Evolutionary conservation across 2,329 filamentous ascomycete genomes (phyloP).

Genomic region (Fusarium metavorans): DNA sequence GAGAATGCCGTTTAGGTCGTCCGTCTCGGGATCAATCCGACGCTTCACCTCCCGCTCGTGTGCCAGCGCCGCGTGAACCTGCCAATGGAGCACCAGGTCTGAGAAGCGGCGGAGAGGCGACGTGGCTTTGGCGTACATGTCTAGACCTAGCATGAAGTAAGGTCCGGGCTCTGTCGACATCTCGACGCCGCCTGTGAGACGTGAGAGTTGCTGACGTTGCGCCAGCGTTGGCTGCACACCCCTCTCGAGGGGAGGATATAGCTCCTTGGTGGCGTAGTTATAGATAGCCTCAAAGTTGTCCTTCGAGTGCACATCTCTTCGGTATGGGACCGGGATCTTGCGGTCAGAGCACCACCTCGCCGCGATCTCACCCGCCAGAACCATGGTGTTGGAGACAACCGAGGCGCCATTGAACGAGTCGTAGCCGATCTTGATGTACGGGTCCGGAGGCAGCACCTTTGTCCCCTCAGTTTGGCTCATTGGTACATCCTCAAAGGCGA

Average conservation of each 20-base stretch:
- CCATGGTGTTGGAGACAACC: constrained; percentile 63
- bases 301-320: constrained; percentile 58
- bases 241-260: constrained; percentile 50
- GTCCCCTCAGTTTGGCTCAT: constrained; percentile 15
- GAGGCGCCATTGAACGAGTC: constrained; percentile 48
- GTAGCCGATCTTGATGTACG: constrained; percentile 58
- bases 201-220: constrained; percentile 46
- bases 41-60: constrained; percentile 54
- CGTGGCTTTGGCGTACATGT: constrained; percentile 73
- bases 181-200: constrained; percentile 61
- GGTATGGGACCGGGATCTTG: constrained; percentile 70
- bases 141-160: constrained; percentile 68
- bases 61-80: constrained; percentile 70
- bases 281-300: constrained; percentile 53
- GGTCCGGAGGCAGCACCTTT: constrained; percentile 57
- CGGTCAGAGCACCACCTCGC: constrained; percentile 71
- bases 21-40: constrained; percentile 40
- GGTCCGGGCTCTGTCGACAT: constrained; percentile 65
- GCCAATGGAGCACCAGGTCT: constrained; percentile 75
- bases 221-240: constrained; percentile 49
- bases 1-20: constrained; percentile 53
- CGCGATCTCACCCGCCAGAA: constrained; percentile 71
- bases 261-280: constrained; percentile 49
- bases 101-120: constrained; percentile 74
- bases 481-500: constrained; percentile 55